phyloP scores from a whole-genome alignment of 371 early-diverging fungal species.

The Thermomucor indicae-seudaticae region DNA sequence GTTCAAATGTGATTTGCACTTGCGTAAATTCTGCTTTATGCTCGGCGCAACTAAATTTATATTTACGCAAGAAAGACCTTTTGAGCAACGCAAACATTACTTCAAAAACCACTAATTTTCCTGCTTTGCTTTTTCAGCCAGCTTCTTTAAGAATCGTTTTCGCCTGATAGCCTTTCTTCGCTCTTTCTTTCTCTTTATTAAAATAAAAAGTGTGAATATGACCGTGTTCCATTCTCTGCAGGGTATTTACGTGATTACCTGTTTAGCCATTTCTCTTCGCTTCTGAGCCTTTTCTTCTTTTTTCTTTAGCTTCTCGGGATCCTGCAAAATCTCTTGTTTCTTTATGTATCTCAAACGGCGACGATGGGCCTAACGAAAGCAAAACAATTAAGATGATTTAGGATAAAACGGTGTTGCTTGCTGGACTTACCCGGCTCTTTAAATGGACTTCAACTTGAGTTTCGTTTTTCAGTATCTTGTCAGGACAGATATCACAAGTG shows the following conservation, averaged over 20 bases:
- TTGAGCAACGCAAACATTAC: too few relatives aligned
- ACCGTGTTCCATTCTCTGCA: too few relatives aligned
- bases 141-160: not conserved
- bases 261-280: not conserved
- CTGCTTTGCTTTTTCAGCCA: constrained; percentile 1
- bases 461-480: constrained; percentile 13
- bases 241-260: not conserved
- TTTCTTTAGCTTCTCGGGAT: not conserved
- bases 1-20: too few relatives aligned
- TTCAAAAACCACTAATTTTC: not conserved
- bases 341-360: constrained; percentile 10
- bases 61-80: not conserved
- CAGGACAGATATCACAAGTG: constrained; percentile 22
- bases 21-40: too few relatives aligned
- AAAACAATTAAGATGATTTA: not conserved
- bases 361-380: constrained; percentile 5
- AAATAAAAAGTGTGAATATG: too few relatives aligned
- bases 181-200: not conserved
- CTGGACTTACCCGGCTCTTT: constrained; percentile 18
- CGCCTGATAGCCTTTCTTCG: not conserved
- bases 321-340: not conserved
- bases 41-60: not conserved
- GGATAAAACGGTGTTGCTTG: not conserved
- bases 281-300: not conserved
- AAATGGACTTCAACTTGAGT: constrained; percentile 20